Conservation (phyloP, 495 filamentous ascomycete species). For the Hamigera avellanea region DNA sequence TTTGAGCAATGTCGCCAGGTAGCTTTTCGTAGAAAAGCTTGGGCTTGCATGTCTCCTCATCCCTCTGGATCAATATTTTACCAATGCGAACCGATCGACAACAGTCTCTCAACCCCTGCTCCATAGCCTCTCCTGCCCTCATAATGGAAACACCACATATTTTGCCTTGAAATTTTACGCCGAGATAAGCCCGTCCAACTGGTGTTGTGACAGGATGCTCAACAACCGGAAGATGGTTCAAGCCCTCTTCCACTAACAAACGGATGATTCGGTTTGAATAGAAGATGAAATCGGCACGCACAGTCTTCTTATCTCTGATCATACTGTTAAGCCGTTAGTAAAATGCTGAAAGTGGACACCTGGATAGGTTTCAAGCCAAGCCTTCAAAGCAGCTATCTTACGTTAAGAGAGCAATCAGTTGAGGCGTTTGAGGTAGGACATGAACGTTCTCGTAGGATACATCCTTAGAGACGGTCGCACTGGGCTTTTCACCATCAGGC, state of each 20-base stretch:
- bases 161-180: slow-evolving; percentile 92
- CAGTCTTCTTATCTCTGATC: slow-evolving; percentile 83
- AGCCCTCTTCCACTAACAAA: slow-evolving; percentile 91
- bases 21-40: slow-evolving; percentile 96
- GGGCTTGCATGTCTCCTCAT: slow-evolving; percentile 87
- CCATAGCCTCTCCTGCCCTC: slow-evolving; percentile 97
- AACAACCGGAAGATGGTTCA: slow-evolving; percentile 91
- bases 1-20: slow-evolving; percentile 78
- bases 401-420: slow-evolving; percentile 94
- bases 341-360: not conserved
- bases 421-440: slow-evolving; percentile 83
- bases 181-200: slow-evolving; percentile 76
- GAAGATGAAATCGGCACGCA: slow-evolving; percentile 94
- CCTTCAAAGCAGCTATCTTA: slow-evolving; percentile 37
- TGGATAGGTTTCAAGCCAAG: not conserved
- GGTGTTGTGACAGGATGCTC: slow-evolving; percentile 83
- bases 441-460: slow-evolving; percentile 81
- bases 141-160: slow-evolving; percentile 98
- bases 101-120: slow-evolving; percentile 91
- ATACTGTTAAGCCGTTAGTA: slow-evolving; percentile 45
- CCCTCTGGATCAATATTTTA: slow-evolving; percentile 94
- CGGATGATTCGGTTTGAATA: slow-evolving; percentile 98
- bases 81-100: slow-evolving; percentile 93
- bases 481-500: slow-evolving; percentile 67
- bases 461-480: slow-evolving; percentile 76